These are phyloP conservation scores for Nicotiana sylvestris DNA, from an alignment of 257 asterid species.

Conservation along the genomic window DNA sequence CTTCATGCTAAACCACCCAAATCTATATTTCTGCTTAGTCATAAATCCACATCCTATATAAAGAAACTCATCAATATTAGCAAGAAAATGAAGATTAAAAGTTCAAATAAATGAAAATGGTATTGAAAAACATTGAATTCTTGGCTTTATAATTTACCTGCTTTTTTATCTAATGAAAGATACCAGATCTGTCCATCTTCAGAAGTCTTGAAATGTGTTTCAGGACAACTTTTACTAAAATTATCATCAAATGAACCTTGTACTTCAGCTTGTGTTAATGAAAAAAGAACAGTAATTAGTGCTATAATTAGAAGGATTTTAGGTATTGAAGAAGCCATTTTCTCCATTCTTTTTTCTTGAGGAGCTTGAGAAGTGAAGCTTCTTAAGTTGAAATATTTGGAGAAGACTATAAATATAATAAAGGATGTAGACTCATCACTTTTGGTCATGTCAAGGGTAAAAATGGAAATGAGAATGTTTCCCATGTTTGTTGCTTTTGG, in stretches of 20 bases:
- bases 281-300: slow-evolving; percentile 16
- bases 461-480: not conserved
- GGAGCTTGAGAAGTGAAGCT: slow-evolving; percentile 4
- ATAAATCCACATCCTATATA: slow-evolving; percentile 77
- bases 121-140: not conserved
- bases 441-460: slow-evolving; percentile 9
- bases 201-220: slow-evolving; percentile 75
- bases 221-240: slow-evolving; percentile 83
- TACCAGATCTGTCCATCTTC: slow-evolving; percentile 90
- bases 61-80: not conserved
- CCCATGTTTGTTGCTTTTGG: slow-evolving; percentile 9
- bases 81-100: not conserved
- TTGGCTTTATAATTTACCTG: slow-evolving; percentile 37
- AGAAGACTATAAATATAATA: not conserved
- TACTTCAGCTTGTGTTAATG: slow-evolving; percentile 30
- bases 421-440: not conserved
- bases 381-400: slow-evolving; percentile 19
- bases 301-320: slow-evolving; percentile 30
- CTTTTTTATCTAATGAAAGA: slow-evolving; percentile 60
- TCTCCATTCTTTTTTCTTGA: slow-evolving; percentile 33
- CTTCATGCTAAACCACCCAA: slow-evolving; percentile 99
- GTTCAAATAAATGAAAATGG: not conserved
- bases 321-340: slow-evolving; percentile 28
- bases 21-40: slow-evolving; percentile 80
- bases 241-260: slow-evolving; percentile 51